phyloP scores from a whole-genome alignment of 202 grass and related monocot species.

The Eragrostis tef region DNA sequence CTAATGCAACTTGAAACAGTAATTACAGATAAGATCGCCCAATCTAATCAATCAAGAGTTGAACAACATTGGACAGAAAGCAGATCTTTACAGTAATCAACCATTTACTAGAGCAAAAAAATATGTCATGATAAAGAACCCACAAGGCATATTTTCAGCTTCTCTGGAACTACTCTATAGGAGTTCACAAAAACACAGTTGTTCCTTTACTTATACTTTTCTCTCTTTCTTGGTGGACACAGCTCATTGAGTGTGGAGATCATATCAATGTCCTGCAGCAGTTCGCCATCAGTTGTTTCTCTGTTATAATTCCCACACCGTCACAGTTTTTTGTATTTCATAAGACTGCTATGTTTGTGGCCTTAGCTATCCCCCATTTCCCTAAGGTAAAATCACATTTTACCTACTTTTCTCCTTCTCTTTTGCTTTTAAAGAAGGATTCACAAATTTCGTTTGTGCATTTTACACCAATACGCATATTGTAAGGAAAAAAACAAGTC shows the following conservation, averaged over 20 bases:
- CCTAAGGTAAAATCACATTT: neutral
- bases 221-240: neutral
- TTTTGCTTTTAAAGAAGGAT: neutral
- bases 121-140: constrained; percentile 2
- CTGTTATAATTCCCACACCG: neutral
- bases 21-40: neutral
- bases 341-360: neutral
- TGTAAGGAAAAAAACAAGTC: neutral
- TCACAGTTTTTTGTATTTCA: constrained; percentile 26
- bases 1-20: neutral
- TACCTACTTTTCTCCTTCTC: neutral
- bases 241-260: neutral
- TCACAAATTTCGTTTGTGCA: neutral
- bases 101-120: constrained; percentile 6
- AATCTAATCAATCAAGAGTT: constrained; percentile 31
- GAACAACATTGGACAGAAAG: constrained; percentile 15
- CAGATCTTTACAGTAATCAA: neutral
- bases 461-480: constrained; percentile 1
- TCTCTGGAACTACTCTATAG: neutral
- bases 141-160: neutral
- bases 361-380: constrained; percentile 7
- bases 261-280: neutral
- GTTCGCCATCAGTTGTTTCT: neutral
- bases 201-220: neutral
- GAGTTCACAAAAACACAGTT: neutral